Evolutionary conservation across 108 stramenopile species (phyloP), one percentile per base, ranked within the genome.

Genomic region (Nitzschia putrida): DNA sequence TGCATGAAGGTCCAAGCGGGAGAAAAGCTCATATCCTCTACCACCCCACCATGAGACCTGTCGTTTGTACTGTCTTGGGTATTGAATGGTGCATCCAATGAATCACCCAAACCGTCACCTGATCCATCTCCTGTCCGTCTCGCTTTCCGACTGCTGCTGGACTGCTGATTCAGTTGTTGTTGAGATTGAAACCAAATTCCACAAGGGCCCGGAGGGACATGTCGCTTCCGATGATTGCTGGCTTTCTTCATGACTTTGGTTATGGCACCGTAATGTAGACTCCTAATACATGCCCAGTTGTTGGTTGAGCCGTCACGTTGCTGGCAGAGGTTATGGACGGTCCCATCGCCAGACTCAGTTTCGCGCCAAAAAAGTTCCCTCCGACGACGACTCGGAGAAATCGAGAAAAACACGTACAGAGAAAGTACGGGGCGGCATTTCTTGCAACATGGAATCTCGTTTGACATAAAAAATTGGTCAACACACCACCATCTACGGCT

Each of bases 1-100:
- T 80, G 83, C 70, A 83, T 75, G 45, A 49, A 51, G 45, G 53
- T 53, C 83, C 83, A 83, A 11, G 78, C 83, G 0, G 71, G 71
- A 6, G 64, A 72, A 71, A 70, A 69, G 13, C 57, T 40, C 0
- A 64, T 51, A 37, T 68, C 73, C 22, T 34, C 22, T 41, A 16
- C 66, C 16, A 7, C 24, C 4, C n/a, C 26, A 13, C 21, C 10
- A 29, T 34, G 29, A 34, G 29, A 34, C 29, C 4, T 34, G 29
- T 34, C 29, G 29, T 34, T 34, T 34, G 29, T 34, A 34, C 4
- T 34, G 29, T 34, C 29, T 34, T 34, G 29, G 29, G 29, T 34
- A 34, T 34, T 34, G 29, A 34, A 34, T 34, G 29, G 29, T 34
- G 4, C 29, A 34, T 34, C 29, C 29, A 34, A 34, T 34, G 29